phyloP scores from a whole-genome alignment of 306 rosid genomes.

The Clitoria ternatea region DNA sequence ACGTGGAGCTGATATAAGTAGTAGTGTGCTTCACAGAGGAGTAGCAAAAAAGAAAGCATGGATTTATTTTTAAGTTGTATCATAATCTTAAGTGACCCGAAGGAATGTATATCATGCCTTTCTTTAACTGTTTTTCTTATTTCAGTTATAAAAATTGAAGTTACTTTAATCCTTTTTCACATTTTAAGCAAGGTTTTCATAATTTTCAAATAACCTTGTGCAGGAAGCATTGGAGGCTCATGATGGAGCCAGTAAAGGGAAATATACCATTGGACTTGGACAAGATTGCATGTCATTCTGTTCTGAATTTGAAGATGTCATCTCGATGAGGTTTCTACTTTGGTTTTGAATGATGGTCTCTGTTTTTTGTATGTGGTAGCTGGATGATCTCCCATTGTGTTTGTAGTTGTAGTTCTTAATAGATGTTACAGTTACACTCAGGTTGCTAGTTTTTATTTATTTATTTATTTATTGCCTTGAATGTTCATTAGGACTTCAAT shows the following conservation, averaged over 20 bases:
- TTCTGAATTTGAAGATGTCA: constrained; percentile 89
- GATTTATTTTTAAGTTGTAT: neutral
- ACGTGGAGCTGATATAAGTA: too few relatives aligned
- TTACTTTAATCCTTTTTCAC: neutral
- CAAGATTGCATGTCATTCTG: constrained; percentile 99
- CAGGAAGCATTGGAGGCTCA: constrained; percentile 95
- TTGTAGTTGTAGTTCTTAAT: neutral
- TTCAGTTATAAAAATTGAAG: neutral
- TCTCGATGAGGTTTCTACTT: constrained; percentile 84
- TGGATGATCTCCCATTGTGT: neutral
- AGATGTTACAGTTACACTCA: neutral
- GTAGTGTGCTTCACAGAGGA: too few relatives aligned
- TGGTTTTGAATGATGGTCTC: constrained; percentile 5
- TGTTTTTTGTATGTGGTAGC: neutral
- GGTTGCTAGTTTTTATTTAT: neutral
- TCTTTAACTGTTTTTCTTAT: neutral
- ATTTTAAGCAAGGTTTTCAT: constrained; percentile 6
- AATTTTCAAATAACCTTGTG: constrained; percentile 19
- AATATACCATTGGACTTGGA: constrained; percentile 95
- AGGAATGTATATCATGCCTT: neutral
- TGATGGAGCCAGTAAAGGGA: constrained; percentile 96
- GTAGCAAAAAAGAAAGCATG: neutral
- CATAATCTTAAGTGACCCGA: neutral
- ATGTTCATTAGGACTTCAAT: neutral
- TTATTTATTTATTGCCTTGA: neutral